Conservation (phyloP, 352 stramenopile genomes). For the Phytophthora cryptogea region DNA sequence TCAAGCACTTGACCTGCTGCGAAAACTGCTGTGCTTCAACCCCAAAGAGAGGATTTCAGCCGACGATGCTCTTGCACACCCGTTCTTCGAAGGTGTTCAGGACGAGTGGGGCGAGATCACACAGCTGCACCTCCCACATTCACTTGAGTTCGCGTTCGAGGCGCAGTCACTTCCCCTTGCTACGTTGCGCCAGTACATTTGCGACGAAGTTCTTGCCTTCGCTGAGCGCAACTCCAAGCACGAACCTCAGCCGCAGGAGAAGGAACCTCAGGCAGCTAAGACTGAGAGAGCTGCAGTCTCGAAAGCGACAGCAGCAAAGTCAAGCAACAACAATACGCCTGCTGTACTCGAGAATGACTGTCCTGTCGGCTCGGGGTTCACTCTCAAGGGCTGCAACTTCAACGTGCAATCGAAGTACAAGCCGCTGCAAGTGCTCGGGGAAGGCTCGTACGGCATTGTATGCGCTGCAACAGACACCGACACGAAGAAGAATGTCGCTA, state of each 20-base stretch:
- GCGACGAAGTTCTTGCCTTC: slow-evolving; percentile 76
- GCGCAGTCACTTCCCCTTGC: slow-evolving; percentile 69
- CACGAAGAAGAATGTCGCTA: slow-evolving; percentile 84
- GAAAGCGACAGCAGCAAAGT: background rate
- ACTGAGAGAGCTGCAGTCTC: slow-evolving; percentile 13
- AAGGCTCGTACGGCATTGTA: slow-evolving; percentile 94
- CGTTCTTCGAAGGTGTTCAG: slow-evolving; percentile 90
- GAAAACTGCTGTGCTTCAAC: slow-evolving; percentile 91
- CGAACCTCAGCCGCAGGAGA: slow-evolving; percentile 31
- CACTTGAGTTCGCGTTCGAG: slow-evolving; percentile 86
- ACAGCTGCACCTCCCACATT: slow-evolving; percentile 63
- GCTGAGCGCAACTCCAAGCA: slow-evolving; percentile 26
- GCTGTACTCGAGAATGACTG: slow-evolving; percentile 63
- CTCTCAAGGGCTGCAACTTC: slow-evolving; percentile 85
- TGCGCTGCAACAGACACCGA: slow-evolving; percentile 78
- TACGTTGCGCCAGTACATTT: slow-evolving; percentile 81
- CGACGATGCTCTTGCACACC: slow-evolving; percentile 85
- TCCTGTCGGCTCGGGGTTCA: slow-evolving; percentile 62
- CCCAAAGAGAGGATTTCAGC: slow-evolving; percentile 90
- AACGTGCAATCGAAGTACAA: slow-evolving; percentile 84
- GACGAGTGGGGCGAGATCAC: slow-evolving; percentile 86
- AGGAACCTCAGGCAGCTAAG: slow-evolving; percentile 20
- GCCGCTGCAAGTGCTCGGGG: slow-evolving; percentile 84
- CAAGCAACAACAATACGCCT: slow-evolving; percentile 27
- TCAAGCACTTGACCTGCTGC: slow-evolving; percentile 81